Conservation (phyloP, 2,329 filamentous ascomycete species). For the Stylonectria norvegica region DNA sequence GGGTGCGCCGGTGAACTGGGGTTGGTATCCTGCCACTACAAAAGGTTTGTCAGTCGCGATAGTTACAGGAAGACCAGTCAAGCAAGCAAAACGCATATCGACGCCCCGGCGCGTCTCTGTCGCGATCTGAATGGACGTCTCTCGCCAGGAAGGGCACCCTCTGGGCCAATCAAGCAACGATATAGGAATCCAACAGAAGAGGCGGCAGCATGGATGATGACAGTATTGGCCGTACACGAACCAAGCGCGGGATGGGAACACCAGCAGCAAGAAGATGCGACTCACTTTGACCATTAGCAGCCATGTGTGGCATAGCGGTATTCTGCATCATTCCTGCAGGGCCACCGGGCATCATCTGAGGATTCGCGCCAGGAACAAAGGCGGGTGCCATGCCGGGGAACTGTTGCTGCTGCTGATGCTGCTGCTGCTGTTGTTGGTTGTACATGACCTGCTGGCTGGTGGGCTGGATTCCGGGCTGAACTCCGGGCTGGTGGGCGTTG, state of each 20-base stretch:
- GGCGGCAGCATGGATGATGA: not conserved
- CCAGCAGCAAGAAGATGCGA: constrained; percentile 27
- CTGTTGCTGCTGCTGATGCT: constrained; percentile 46
- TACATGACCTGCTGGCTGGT: constrained; percentile 56
- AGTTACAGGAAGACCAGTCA: too few species aligned
- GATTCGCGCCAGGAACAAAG: constrained; percentile 50
- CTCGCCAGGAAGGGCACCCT: too few species aligned
- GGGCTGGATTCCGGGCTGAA: constrained; percentile 39
- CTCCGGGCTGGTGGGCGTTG: constrained; percentile 40
- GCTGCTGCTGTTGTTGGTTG: constrained; percentile 45
- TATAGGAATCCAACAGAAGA: too few species aligned
- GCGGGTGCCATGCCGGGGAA: constrained; percentile 50
- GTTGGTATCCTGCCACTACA: constrained; percentile 55
- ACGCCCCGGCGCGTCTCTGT: too few species aligned
- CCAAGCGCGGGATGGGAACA: constrained; percentile 2
- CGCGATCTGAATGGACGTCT: too few species aligned
- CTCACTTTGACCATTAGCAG: constrained; percentile 59
- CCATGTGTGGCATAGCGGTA: constrained; percentile 57
- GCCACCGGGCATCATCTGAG: constrained; percentile 54
- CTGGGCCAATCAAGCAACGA: constrained; percentile 1
- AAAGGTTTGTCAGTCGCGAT: constrained; percentile 13
- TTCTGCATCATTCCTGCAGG: constrained; percentile 63
- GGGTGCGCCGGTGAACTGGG: constrained; percentile 55
- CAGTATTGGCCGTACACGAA: constrained; percentile 1
- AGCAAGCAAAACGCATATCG: too few species aligned